Conservation (phyloP, 2,329 filamentous ascomycete genomes). For the Madurella mycetomatis region DNA sequence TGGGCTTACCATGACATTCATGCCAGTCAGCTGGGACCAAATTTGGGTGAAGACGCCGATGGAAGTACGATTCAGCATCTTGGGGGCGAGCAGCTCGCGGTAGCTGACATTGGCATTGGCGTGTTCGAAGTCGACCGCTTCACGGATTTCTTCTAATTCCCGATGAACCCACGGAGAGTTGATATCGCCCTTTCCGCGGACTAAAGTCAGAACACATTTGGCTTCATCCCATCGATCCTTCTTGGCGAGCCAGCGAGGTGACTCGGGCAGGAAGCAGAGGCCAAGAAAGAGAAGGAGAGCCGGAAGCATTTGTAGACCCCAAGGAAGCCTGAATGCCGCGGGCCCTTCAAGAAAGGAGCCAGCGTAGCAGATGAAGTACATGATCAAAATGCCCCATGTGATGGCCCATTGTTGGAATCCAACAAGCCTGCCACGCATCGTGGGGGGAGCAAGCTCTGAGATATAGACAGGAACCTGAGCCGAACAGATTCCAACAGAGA, state of each 20-base stretch:
- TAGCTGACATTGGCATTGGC: constrained; percentile 65
- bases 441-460: constrained; percentile 55
- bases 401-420: constrained; percentile 44
- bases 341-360: constrained; percentile 39
- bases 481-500: constrained; percentile 68
- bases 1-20: constrained; percentile 63
- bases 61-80: constrained; percentile 69
- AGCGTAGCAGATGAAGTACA: constrained; percentile 47
- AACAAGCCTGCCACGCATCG: constrained; percentile 40
- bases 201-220: constrained; percentile 45
- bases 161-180: constrained; percentile 60
- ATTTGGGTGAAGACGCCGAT: constrained; percentile 71
- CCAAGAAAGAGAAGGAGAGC: constrained; percentile 40
- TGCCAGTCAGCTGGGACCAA: constrained; percentile 71
- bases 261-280: constrained; percentile 43
- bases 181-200: constrained; percentile 62
- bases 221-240: constrained; percentile 44
- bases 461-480: constrained; percentile 70
- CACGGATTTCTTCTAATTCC: constrained; percentile 69
- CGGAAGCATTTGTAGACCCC: constrained; percentile 45
- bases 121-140: constrained; percentile 69
- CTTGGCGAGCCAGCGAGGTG: constrained; percentile 48
- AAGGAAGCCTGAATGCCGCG: constrained; percentile 47
- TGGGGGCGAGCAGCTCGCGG: constrained; percentile 65
- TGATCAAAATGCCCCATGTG: constrained; percentile 45